Base-by-base conservation (phyloP, 83 land plant genomes). In the Thuja plicata region DNA sequence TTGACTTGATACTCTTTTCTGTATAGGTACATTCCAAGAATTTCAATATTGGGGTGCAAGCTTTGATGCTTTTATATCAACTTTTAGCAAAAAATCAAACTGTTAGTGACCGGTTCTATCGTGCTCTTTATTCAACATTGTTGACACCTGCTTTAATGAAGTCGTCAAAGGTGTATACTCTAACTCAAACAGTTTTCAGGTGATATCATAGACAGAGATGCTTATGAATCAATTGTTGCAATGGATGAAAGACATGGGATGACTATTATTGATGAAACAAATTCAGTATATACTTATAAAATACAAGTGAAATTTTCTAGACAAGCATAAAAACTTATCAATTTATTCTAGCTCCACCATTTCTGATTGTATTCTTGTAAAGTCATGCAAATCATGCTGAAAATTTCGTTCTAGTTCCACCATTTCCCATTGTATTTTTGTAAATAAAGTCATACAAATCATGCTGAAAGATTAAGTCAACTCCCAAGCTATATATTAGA, bases 11-110 rank as follows among this genome's bases (percentile, higher is more conserved):
- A 41, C 21, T 89, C 13, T 89, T 30, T 87, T 66, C 52, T 2
- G 2, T 32, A 66, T 90, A 97, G 99, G 99, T 95, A 50, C 99
- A 98, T 90, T 96, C 99, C 10, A 91, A 94, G 88, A 98, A 96
- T 88, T 98, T 98, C 71, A 97, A 97, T 91, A 96, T 98, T 48
- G 98, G 96, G 38, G 96, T 98, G 85, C 99, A 98, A 91, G 99
- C 99, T 54, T 89, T 98, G 66, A 96, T 96, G 96, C 97, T 98
- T 88, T 91, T 98, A 77, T 94, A 94, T 88, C 99, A 97, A 77
- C 91, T 98, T 27, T 92, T 98, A 34, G 92, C 92, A 37, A 98
- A 94, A 92, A 96, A 97, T 90, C 99, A 97, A 86, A 91, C 97
- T 87, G 97, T 92, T 41, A 98, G 98, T 93, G 99, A 98, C 74